phyloP scores from a whole-genome alignment of 2,329 filamentous ascomycete species.

The Xylaria digitata region DNA sequence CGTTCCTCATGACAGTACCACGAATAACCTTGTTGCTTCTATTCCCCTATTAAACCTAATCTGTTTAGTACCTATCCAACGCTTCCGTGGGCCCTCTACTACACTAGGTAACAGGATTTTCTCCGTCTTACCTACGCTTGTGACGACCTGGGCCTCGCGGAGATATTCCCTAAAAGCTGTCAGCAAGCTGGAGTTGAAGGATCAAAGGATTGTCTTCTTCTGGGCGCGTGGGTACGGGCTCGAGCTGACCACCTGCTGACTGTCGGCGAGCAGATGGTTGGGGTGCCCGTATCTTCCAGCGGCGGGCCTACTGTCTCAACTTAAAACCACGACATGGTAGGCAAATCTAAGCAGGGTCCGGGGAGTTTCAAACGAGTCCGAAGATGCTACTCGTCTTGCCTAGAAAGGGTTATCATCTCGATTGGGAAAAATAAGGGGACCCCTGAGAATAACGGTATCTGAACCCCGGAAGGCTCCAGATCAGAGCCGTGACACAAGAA shows the following conservation, averaged over 20 bases:
- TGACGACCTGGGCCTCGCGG: slow-evolving; percentile 12
- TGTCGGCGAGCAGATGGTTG: slow-evolving; percentile 16
- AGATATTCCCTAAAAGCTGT: slow-evolving; percentile 16
- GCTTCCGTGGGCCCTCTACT: slow-evolving; percentile 1
- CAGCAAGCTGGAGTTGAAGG: slow-evolving; percentile 23
- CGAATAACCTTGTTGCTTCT: slow-evolving; percentile 12
- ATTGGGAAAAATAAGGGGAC: slow-evolving; percentile 21
- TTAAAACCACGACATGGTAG: slow-evolving; percentile 26
- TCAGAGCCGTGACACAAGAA: slow-evolving; percentile 10
- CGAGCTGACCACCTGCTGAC: slow-evolving; percentile 27
- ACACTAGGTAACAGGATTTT: background rate
- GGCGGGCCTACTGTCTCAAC: slow-evolving; percentile 2
- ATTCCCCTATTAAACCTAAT: slow-evolving; percentile 16
- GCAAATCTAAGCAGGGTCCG: slow-evolving; percentile 12
- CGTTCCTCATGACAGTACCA: slow-evolving; percentile 9
- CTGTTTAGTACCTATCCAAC: slow-evolving; percentile 10
- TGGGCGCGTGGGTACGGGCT: slow-evolving; percentile 31
- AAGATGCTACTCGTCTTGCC: slow-evolving; percentile 22
- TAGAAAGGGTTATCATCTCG: slow-evolving; percentile 19
- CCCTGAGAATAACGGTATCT: slow-evolving; percentile 23
- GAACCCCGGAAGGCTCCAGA: slow-evolving; percentile 13
- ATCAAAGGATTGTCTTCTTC: slow-evolving; percentile 28
- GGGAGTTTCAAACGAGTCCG: slow-evolving; percentile 29
- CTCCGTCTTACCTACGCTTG: slow-evolving; percentile 26
- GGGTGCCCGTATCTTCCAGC: slow-evolving; percentile 31